A percentile compares a stretch with the other conserved stretches of the same genome.
These are phyloP conservation scores for Collybiopsis luxurians DNA, from an alignment of 768 basidiomycete species.

Conservation along the genomic window DNA sequence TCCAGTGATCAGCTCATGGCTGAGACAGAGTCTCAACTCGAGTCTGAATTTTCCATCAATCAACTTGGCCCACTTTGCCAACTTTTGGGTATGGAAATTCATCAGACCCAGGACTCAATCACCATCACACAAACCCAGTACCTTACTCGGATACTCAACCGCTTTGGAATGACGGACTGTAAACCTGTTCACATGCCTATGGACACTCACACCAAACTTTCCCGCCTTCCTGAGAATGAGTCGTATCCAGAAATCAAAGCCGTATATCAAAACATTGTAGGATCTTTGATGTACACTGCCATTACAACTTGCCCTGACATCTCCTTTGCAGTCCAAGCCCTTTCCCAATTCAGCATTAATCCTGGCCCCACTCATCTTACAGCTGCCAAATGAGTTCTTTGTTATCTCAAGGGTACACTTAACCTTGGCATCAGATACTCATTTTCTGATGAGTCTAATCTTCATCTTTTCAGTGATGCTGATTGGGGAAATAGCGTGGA, in stretches of 20 bases:
- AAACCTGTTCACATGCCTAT: conserved; percentile 19
- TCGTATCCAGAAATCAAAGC: conserved; percentile 4
- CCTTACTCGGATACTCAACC: background rate
- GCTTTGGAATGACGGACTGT: conserved; percentile 14
- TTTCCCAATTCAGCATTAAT: no score
- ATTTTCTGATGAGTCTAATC: no score
- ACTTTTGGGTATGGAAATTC: background rate
- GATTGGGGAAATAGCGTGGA: no score
- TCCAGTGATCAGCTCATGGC: background rate
- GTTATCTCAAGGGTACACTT: no score
- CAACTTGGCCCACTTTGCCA: conserved; percentile 25
- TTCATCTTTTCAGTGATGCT: no score
- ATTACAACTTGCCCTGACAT: no score
- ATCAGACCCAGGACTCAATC: background rate
- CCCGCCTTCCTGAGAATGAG: conserved; percentile 9
- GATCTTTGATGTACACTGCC: conserved; percentile 22
- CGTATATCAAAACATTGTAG: conserved; percentile 19
- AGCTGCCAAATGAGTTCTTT: no score
- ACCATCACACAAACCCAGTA: background rate
- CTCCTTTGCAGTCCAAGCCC: no score
- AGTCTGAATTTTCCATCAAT: background rate
- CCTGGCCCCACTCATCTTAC: no score
- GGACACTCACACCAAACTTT: conserved; percentile 12
- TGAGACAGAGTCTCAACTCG: background rate
- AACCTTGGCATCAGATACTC: no score